phyloP scores from a whole-genome alignment of 2,329 filamentous ascomycete species.

The Atkinsonella hypoxylon region DNA sequence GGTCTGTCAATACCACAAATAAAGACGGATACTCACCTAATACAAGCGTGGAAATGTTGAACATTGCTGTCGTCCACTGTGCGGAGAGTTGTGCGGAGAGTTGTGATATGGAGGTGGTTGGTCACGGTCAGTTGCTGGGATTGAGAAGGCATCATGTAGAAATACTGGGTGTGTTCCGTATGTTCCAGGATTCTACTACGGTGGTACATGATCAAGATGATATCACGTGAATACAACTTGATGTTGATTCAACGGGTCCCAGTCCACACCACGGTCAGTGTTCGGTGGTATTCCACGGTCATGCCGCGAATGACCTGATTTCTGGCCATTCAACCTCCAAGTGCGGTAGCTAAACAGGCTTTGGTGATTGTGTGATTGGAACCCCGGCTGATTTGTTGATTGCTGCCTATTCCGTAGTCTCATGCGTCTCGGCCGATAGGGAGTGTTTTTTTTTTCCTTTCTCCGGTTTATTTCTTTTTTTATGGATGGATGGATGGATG shows the following conservation, averaged over 20 bases:
- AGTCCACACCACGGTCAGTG: neutral
- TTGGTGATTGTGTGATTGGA: no score
- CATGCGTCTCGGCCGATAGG: neutral
- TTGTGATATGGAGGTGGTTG: no score
- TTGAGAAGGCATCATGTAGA: neutral
- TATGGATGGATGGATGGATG: no score
- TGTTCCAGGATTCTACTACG: no score
- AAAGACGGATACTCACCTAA: neutral
- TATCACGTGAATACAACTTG: neutral
- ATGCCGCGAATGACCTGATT: constrained; percentile 1
- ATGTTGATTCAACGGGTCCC: neutral
- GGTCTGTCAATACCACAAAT: neutral
- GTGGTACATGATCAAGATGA: no score
- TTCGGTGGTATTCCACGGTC: neutral
- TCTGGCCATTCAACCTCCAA: neutral
- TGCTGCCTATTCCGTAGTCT: neutral
- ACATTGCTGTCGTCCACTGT: neutral
- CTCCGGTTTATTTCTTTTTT: no score
- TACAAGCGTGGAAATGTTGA: neutral
- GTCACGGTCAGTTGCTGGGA: no score
- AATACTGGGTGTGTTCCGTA: neutral
- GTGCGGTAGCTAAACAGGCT: no score
- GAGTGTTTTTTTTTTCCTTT: no score
- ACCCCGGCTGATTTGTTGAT: neutral
- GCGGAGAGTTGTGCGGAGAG: no score